A percentile compares a stretch with the other conserved stretches of the same genome.
These are phyloP conservation scores for Aspergillus texensis DNA, from an alignment of 2,329 filamentous ascomycete species.

Conservation along the genomic window DNA sequence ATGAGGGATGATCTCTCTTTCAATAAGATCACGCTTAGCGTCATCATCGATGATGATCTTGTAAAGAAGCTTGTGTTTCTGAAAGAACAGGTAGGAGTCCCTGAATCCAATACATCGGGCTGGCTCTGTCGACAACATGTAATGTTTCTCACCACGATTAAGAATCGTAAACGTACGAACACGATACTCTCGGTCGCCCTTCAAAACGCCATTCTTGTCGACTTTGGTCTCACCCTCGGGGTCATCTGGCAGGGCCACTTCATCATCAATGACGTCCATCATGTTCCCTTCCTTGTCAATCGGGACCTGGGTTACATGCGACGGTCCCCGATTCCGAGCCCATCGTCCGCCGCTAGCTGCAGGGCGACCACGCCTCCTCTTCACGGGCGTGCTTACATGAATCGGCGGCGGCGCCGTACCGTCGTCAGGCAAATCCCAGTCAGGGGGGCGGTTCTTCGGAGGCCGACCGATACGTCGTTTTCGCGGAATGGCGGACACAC, in stretches of 20 bases:
- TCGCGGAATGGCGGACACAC: constrained; percentile 63
- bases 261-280: constrained; percentile 87
- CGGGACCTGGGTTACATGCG: constrained; percentile 78
- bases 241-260: constrained; percentile 86
- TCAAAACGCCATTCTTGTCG: constrained; percentile 80
- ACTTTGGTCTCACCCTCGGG: constrained; percentile 90
- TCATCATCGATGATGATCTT: constrained; percentile 98
- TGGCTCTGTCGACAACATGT: constrained; percentile 98
- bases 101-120: constrained; percentile 95
- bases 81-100: constrained; percentile 98
- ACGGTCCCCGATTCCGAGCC: constrained; percentile 72
- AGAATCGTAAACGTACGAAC: constrained; percentile 92
- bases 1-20: constrained; percentile 92
- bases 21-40: constrained; percentile 96
- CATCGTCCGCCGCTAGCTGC: constrained; percentile 65
- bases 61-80: constrained; percentile 92
- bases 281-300: constrained; percentile 93
- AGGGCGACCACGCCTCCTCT: constrained; percentile 61
- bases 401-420: constrained; percentile 48
- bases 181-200: constrained; percentile 85
- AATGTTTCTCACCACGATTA: constrained; percentile 80
- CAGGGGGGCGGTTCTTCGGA: constrained; percentile 79
- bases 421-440: constrained; percentile 67
- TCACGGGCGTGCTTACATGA: constrained; percentile 53
- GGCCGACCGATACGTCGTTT: constrained; percentile 80